Base-by-base conservation (phyloP, 2,329 filamentous ascomycete genomes). In the Fusarium sp. region DNA sequence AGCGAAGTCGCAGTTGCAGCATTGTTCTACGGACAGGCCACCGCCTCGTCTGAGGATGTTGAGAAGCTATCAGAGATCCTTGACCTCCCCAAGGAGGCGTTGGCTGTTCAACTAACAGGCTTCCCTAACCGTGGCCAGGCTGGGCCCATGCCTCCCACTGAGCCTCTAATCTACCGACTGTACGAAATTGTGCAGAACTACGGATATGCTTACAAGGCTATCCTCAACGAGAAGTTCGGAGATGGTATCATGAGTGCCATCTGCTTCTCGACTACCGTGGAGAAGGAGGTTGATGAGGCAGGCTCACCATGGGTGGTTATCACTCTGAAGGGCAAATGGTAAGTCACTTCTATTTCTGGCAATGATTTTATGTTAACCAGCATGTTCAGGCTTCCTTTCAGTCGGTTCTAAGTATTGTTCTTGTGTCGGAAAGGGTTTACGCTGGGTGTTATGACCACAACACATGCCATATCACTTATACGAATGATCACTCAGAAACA, bases 171-270 rank as follows among this genome's bases (percentile, higher is more conserved):
- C 75, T 98, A 98, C 79, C 85, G 95, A 4, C 78, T 97, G 61
- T 97, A 93, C 78, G 95, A 98, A 84, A 91, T 97, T 76, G 90
- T 98, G 65, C 94, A 97, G 82, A 98, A 97, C 78, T 97, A 97
- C 75, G 95, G 95, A 2, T 96, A 97, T 78, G 92, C 94, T 1
- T 97, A 96, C 81, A 97, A 97, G 85, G 94, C 94, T 1, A 87
- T 98, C 6, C 77, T 97, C 78, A 97, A 98, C 72, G 95, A 98
- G 86, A 97, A 97, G 84, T 94, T 93, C 76, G 91, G 91, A 0
- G 91, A 94, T 76, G 95, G 95, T 2, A 98, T 98, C 75, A 97
- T 98, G 95, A 97, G 93, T 76, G 95, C 94, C 1, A 97, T 97
- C 75, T 89, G 89, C 17, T 97, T 97, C 78, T 91, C 89, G 51